A percentile compares a stretch with the other conserved stretches of the same genome.
Conservation (phyloP, 2,329 filamentous ascomycete species). For the Paramyrothecium sp. region DNA sequence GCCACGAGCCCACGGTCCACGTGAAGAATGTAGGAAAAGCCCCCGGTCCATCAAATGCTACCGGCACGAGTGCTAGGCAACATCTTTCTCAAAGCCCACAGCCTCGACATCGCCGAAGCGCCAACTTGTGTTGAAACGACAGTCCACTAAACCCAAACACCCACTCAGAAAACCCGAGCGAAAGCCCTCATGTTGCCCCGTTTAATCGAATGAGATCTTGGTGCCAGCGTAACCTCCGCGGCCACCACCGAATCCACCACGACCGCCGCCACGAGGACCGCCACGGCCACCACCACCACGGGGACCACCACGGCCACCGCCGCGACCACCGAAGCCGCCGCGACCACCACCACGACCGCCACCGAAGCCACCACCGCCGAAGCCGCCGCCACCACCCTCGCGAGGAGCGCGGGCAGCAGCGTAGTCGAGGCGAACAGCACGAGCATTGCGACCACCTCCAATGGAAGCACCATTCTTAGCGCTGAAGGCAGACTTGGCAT, state of each 20-base stretch:
- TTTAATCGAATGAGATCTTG: slow-evolving; percentile 70
- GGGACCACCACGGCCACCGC: slow-evolving; percentile 48
- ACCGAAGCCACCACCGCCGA: slow-evolving; percentile 51
- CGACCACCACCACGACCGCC: slow-evolving; percentile 48
- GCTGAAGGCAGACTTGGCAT: slow-evolving; percentile 74
- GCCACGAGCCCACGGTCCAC: slow-evolving; percentile 38
- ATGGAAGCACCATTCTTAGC: slow-evolving; percentile 65
- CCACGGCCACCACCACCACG: slow-evolving; percentile 51
- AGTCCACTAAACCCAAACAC: slow-evolving; percentile 51
- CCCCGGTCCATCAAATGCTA: slow-evolving; percentile 53
- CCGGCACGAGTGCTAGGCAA: slow-evolving; percentile 12
- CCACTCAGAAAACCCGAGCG: slow-evolving; percentile 37
- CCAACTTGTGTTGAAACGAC: slow-evolving; percentile 49
- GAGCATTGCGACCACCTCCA: slow-evolving; percentile 65
- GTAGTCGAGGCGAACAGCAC: slow-evolving; percentile 80
- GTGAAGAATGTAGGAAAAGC: slow-evolving; percentile 36
- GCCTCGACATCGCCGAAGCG: slow-evolving; percentile 26
- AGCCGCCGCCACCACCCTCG: slow-evolving; percentile 48
- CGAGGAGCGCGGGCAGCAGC: slow-evolving; percentile 65
- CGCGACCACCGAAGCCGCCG: slow-evolving; percentile 39
- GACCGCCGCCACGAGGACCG: slow-evolving; percentile 43
- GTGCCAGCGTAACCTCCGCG: slow-evolving; percentile 59
- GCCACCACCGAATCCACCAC: slow-evolving; percentile 52
- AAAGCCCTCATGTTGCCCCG: slow-evolving; percentile 40
- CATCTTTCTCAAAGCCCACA: slow-evolving; percentile 54